These are phyloP conservation scores for Colletotrichum costaricense DNA, from an alignment of 2,329 filamentous ascomycete genomes.

Conservation along the genomic window DNA sequence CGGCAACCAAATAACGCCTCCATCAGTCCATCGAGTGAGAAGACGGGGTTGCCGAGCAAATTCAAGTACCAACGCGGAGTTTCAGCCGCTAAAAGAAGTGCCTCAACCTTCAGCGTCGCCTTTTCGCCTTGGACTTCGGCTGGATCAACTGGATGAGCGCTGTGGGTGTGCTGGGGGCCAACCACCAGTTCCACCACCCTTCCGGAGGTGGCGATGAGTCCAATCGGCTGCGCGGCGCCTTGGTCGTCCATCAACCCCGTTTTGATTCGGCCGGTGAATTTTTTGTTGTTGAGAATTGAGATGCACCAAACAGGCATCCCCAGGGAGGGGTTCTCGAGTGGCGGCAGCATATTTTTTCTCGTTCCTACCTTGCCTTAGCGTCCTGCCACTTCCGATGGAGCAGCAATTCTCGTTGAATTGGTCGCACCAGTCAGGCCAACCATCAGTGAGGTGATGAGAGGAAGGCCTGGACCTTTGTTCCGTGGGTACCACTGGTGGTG, in stretches of 20 bases:
- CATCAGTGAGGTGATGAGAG: not conserved
- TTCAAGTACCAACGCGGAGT: not conserved
- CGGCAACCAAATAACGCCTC: not conserved
- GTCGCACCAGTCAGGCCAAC: conserved; percentile 15
- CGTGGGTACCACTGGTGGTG: not conserved
- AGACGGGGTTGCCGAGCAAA: conserved; percentile 19
- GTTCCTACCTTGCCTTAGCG: conserved; percentile 18
- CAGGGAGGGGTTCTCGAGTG: conserved; percentile 6
- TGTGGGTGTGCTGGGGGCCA: not conserved
- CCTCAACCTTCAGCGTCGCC: conserved; percentile 28
- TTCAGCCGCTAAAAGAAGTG: conserved; percentile 18
- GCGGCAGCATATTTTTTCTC: conserved; percentile 21
- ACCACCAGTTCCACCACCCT: conserved; percentile 1
- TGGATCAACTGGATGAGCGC: not conserved
- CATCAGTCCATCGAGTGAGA: conserved; percentile 1
- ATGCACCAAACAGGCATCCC: not conserved
- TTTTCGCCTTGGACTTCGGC: not conserved
- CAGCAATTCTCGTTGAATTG: conserved; percentile 37
- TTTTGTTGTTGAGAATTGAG: conserved; percentile 34
- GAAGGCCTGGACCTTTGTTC: not conserved
- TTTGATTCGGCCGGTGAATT: conserved; percentile 21
- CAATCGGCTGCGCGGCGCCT: not conserved
- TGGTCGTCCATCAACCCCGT: not conserved
- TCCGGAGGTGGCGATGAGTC: conserved; percentile 16
- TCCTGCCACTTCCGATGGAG: conserved; percentile 8